These are phyloP conservation scores for Lumnitzera racemosa DNA, from an alignment of 345 rosid genomes.

Conservation along the genomic window DNA sequence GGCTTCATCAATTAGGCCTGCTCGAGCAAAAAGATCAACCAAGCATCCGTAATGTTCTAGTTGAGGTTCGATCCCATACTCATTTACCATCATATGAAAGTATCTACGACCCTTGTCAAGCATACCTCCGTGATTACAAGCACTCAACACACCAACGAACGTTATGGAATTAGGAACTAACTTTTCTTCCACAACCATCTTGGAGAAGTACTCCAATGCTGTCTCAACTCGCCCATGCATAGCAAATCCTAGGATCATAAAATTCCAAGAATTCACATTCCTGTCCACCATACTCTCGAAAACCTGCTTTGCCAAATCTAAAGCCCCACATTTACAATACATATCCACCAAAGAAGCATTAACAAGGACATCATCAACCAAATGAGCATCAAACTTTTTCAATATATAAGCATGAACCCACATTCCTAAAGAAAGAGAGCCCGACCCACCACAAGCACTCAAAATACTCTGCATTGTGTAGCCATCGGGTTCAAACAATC, in stretches of 20 bases:
- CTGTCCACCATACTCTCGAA: slow-evolving; percentile 53
- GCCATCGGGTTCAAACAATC: slow-evolving; percentile 50
- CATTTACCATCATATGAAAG: slow-evolving; percentile 55
- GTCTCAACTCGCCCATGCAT: slow-evolving; percentile 55
- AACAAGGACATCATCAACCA: slow-evolving; percentile 40
- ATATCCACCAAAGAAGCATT: slow-evolving; percentile 64
- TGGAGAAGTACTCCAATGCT: slow-evolving; percentile 42
- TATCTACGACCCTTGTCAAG: slow-evolving; percentile 47
- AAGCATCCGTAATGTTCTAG: slow-evolving; percentile 81
- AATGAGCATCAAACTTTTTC: slow-evolving; percentile 22
- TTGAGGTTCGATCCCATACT: slow-evolving; percentile 50
- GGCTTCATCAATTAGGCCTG: slow-evolving; percentile 64
- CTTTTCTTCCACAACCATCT: slow-evolving; percentile 26
- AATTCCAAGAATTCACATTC: slow-evolving; percentile 69
- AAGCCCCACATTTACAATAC: slow-evolving; percentile 75
- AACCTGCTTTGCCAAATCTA: slow-evolving; percentile 51
- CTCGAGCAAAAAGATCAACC: slow-evolving; percentile 64
- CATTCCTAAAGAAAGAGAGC: slow-evolving; percentile 58
- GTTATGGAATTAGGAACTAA: slow-evolving; percentile 54
- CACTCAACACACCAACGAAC: slow-evolving; percentile 55
- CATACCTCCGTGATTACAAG: slow-evolving; percentile 66
- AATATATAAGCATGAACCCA: slow-evolving; percentile 69
- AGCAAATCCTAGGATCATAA: slow-evolving; percentile 67
- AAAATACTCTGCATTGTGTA: slow-evolving; percentile 63
- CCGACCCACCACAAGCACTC: slow-evolving; percentile 61